Evolutionary conservation across 495 filamentous ascomycete genomes (phyloP).

Genomic region (Talaromyces trachyspermus): DNA sequence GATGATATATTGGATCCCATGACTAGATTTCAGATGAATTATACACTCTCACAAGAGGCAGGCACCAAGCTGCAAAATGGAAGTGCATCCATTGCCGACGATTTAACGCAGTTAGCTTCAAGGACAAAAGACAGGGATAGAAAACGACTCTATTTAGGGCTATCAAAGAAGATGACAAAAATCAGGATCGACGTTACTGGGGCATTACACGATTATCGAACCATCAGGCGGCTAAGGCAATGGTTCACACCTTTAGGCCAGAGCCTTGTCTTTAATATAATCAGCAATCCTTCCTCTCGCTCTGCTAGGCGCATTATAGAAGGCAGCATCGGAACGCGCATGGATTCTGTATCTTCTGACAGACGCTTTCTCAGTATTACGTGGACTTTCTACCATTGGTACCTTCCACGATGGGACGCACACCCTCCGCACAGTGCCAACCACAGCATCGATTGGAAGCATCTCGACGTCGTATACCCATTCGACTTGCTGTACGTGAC

Average conservation of each 20-base stretch:
- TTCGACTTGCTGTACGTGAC: slow-evolving; percentile 9
- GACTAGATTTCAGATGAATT: background rate
- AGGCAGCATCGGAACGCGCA: background rate
- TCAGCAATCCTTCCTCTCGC: no score
- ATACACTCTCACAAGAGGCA: no score
- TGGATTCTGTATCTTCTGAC: background rate
- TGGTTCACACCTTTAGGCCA: background rate
- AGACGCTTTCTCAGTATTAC: background rate
- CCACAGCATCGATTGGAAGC: slow-evolving; percentile 20
- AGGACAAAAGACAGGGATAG: no score
- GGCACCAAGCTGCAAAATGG: no score
- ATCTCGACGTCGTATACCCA: slow-evolving; percentile 24
- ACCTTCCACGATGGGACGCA: slow-evolving; percentile 1
- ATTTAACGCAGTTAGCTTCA: no score
- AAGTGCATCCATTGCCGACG: no score
- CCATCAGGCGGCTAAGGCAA: background rate
- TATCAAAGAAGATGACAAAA: background rate
- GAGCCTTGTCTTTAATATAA: background rate
- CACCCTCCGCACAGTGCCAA: slow-evolving; percentile 7
- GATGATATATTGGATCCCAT: background rate
- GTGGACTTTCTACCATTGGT: slow-evolving; percentile 1
- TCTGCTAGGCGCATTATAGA: no score
- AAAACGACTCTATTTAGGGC: slow-evolving; percentile 1
- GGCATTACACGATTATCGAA: background rate
- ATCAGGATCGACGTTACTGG: background rate